phyloP scores from a whole-genome alignment of 805 yeast species.

The Wickerhamiella australiensis region DNA sequence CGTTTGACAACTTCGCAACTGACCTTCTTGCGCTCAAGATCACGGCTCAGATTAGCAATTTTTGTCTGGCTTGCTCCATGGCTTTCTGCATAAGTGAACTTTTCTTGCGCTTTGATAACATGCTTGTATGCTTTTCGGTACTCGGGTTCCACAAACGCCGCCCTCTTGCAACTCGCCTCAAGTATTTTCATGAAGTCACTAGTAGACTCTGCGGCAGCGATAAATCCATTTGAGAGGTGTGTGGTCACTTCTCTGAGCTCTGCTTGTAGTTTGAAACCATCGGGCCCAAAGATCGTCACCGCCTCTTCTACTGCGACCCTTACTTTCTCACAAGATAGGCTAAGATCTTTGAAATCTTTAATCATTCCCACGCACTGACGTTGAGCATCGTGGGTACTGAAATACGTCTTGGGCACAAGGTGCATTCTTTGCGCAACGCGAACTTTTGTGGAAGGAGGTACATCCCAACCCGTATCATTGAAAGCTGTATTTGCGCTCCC shows the following conservation, averaged over 20 bases:
- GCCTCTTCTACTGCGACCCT: not conserved
- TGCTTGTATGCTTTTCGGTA: constrained; percentile 1
- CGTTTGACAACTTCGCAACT: too few relatives aligned
- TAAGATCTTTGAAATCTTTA: not conserved
- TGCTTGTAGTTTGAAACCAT: not conserved
- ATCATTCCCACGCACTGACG: not conserved
- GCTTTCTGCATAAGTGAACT: not conserved
- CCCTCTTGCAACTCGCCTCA: not conserved
- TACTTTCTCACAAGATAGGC: not conserved
- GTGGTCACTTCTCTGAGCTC: not conserved
- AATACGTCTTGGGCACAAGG: not conserved
- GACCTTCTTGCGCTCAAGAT: not conserved
- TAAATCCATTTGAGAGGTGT: not conserved
- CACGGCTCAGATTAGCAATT: not conserved
- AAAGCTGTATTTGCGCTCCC: not conserved
- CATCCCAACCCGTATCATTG: not conserved
- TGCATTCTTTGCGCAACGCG: constrained; percentile 8
- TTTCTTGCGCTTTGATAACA: not conserved
- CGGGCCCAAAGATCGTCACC: not conserved
- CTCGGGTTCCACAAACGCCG: not conserved
- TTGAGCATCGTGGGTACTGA: not conserved
- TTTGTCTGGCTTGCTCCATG: not conserved
- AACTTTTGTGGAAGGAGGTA: constrained; percentile 1
- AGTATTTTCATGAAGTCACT: not conserved
- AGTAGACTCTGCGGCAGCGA: not conserved